Conservation (phyloP, 2,329 filamentous ascomycete species). For the Arachnomyces sp. region DNA sequence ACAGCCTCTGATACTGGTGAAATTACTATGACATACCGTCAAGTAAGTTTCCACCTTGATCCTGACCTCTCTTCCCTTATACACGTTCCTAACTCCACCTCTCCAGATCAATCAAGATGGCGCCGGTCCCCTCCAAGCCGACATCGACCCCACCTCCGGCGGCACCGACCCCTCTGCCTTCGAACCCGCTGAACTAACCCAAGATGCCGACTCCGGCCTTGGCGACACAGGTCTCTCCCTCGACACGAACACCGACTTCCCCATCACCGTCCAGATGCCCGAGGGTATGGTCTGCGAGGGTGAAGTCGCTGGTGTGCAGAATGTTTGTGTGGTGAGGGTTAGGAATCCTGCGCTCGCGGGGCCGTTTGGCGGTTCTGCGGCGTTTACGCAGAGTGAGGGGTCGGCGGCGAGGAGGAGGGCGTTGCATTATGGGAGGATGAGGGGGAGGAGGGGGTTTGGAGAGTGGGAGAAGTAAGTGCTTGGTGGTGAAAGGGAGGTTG, state of each 20-base stretch:
- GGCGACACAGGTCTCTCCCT: conserved; percentile 50
- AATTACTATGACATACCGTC: conserved; percentile 57
- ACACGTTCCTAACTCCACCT: background rate
- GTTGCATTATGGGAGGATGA: too few relatives aligned
- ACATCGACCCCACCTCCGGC: conserved; percentile 55
- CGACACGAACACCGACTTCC: conserved; percentile 56
- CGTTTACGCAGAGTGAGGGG: conserved; percentile 48
- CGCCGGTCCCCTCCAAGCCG: conserved; percentile 54
- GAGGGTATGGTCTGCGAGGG: conserved; percentile 58
- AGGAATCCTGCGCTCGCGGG: conserved; percentile 55
- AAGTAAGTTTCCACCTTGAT: conserved; percentile 31
- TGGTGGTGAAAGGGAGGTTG: too few relatives aligned
- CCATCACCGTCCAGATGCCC: conserved; percentile 57
- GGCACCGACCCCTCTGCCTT: conserved; percentile 55
- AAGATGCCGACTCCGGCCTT: conserved; percentile 51
- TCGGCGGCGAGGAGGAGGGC: conserved; percentile 17
- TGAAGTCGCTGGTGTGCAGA: conserved; percentile 48
- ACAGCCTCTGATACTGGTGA: conserved; percentile 53
- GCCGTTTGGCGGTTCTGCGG: conserved; percentile 58
- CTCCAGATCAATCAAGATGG: conserved; percentile 58
- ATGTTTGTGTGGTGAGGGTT: conserved; percentile 58
- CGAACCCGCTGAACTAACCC: conserved; percentile 49
- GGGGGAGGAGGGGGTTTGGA: too few relatives aligned
- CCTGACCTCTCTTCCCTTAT: background rate
- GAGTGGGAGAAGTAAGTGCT: too few relatives aligned